Evolutionary conservation across 805 yeast species (phyloP).

Genomic region (Myxozyma sirexii): DNA sequence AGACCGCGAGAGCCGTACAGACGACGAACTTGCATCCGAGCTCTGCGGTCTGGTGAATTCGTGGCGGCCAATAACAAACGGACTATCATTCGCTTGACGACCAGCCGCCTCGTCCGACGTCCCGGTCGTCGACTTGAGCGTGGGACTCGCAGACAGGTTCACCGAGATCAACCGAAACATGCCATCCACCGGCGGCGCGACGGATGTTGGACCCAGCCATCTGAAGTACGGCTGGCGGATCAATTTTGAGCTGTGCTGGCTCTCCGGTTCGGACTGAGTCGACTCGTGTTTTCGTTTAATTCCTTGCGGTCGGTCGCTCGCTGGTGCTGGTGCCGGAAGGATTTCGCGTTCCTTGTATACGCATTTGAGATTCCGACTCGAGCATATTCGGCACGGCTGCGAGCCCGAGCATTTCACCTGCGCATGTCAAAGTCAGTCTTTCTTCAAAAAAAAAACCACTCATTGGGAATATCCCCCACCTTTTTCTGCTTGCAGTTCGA

Average conservation of each 20-base stretch:
- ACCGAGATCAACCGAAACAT: conserved; percentile 39
- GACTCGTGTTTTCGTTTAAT: not conserved
- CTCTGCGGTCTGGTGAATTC: conserved; percentile 9
- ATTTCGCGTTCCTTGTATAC: conserved; percentile 22
- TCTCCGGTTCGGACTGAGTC: not conserved
- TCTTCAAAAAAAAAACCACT: no score
- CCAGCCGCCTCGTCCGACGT: not conserved
- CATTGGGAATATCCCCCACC: no score
- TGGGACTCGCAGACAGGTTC: conserved; percentile 30
- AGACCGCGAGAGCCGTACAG: not conserved
- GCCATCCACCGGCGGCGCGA: conserved; percentile 39
- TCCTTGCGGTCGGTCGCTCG: not conserved
- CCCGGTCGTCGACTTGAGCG: conserved; percentile 3
- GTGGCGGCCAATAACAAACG: conserved; percentile 13
- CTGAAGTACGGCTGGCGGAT: conserved; percentile 40
- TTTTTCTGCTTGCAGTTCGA: conserved; percentile 34
- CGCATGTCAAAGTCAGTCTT: not conserved
- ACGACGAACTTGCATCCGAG: not conserved
- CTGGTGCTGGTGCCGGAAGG: not conserved
- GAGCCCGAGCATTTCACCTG: conserved; percentile 37
- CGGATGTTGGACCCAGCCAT: conserved; percentile 41
- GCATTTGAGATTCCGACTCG: conserved; percentile 27
- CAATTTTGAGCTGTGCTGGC: not conserved
- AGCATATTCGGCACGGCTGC: conserved; percentile 35
- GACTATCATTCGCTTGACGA: not conserved